Percentiles rank a stretch among this genome's conserved stretches.
These are phyloP conservation scores for Debaryomyces castellii DNA, from an alignment of 805 yeast genomes.

Conservation along the genomic window DNA sequence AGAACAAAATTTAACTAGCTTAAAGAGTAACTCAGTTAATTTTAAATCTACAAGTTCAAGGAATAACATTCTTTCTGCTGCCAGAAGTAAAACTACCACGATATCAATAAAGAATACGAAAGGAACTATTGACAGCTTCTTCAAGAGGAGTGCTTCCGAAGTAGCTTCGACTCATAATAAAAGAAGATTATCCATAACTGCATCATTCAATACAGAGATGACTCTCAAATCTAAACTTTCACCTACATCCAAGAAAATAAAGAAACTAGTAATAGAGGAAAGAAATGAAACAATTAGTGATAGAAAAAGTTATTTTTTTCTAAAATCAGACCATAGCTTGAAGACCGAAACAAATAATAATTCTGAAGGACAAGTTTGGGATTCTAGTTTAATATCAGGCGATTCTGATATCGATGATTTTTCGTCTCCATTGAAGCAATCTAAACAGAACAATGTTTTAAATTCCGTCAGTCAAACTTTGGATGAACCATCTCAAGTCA, in stretches of 20 bases:
- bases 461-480: neutral
- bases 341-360: neutral
- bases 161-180: slow-evolving; percentile 1
- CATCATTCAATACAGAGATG: neutral
- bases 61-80: neutral
- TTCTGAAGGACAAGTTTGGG: neutral
- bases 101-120: neutral
- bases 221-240: slow-evolving; percentile 9
- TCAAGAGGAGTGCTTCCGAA: slow-evolving; percentile 2
- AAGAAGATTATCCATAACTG: neutral
- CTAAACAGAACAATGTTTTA: no score
- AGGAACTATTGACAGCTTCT: slow-evolving; percentile 8
- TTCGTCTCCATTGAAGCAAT: slow-evolving; percentile 19
- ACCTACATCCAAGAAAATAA: slow-evolving; percentile 16
- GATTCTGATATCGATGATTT: slow-evolving; percentile 31
- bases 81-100: neutral
- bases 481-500: neutral
- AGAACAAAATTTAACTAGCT: slow-evolving; percentile 34
- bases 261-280: neutral
- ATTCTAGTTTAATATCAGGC: slow-evolving; percentile 12
- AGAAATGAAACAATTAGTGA: neutral
- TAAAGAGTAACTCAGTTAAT: slow-evolving; percentile 18
- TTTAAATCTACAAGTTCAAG: neutral
- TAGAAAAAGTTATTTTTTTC: slow-evolving; percentile 15
- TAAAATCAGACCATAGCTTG: neutral